Conservation (phyloP, 352 stramenopile genomes). For the Pseudoperonospora humuli region DNA sequence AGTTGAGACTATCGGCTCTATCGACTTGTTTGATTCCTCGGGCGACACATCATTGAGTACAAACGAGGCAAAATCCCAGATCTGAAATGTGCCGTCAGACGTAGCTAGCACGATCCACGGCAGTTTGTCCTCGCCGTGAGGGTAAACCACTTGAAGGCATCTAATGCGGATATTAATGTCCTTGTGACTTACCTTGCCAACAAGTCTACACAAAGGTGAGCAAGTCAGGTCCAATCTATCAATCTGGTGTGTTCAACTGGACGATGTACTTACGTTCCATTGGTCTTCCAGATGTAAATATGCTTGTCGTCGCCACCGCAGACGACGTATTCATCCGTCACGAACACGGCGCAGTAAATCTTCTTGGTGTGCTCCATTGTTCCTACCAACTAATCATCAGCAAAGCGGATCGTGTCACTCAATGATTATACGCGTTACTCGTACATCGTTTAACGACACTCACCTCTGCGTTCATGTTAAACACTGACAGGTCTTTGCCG, state of each 20-base stretch:
- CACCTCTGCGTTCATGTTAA: conserved; percentile 74
- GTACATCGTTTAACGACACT: background rate
- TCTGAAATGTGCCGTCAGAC: conserved; percentile 64
- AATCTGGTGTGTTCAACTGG: too few species aligned
- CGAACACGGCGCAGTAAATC: conserved; percentile 69
- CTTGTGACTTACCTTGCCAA: conserved; percentile 58
- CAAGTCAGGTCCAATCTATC: background rate
- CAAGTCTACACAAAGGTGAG: conserved; percentile 25
- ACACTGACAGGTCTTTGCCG: conserved; percentile 66
- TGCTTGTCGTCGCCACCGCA: conserved; percentile 71
- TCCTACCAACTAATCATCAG: conserved; percentile 36
- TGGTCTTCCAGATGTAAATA: conserved; percentile 77
- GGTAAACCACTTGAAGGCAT: conserved; percentile 66
- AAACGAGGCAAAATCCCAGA: conserved; percentile 73
- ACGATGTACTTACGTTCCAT: conserved; percentile 48
- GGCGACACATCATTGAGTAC: conserved; percentile 38
- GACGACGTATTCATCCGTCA: conserved; percentile 65
- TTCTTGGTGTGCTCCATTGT: conserved; percentile 65
- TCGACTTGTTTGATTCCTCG: conserved; percentile 48
- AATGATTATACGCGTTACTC: background rate
- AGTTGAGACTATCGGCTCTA: conserved; percentile 52
- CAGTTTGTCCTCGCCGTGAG: conserved; percentile 41
- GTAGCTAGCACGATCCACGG: conserved; percentile 71
- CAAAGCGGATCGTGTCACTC: background rate
- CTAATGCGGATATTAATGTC: conserved; percentile 66